A percentile compares a stretch with the other conserved stretches of the same genome.
These are phyloP conservation scores for Leishmania lainsoni DNA, from an alignment of 208 protist genomes.

Conservation along the genomic window DNA sequence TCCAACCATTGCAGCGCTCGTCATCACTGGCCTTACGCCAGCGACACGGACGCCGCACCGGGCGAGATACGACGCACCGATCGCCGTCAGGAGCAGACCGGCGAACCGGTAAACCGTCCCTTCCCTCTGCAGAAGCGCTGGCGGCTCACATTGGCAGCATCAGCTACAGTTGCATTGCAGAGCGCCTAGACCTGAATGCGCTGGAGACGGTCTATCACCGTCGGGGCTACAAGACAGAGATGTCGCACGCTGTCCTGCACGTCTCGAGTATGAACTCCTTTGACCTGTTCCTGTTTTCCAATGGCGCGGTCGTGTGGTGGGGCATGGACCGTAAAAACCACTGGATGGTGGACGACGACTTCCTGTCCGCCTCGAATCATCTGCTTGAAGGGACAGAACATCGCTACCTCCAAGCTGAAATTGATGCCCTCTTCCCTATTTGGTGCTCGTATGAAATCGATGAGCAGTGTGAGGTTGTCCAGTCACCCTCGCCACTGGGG, in stretches of 20 bases:
- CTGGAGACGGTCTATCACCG: slow-evolving; percentile 54
- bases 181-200: slow-evolving; percentile 44
- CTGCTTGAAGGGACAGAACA: slow-evolving; percentile 43
- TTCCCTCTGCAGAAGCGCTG: slow-evolving; percentile 37
- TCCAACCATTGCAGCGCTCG: slow-evolving; percentile 8
- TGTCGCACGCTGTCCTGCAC: slow-evolving; percentile 59
- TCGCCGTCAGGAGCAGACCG: slow-evolving; percentile 16
- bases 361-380: slow-evolving; percentile 44
- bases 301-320: slow-evolving; percentile 80
- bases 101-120: slow-evolving; percentile 18
- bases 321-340: slow-evolving; percentile 67
- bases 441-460: slow-evolving; percentile 77
- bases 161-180: slow-evolving; percentile 62
- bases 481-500: background rate
- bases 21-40: slow-evolving; percentile 8
- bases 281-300: slow-evolving; percentile 67
- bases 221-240: slow-evolving; percentile 52
- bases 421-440: slow-evolving; percentile 68
- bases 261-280: slow-evolving; percentile 50
- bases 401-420: slow-evolving; percentile 45
- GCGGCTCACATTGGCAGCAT: slow-evolving; percentile 65
- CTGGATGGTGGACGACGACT: slow-evolving; percentile 76
- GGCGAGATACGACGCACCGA: background rate
- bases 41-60: slow-evolving; percentile 8
- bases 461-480: slow-evolving; percentile 19